A percentile compares a stretch with the other conserved stretches of the same genome.
phyloP scores from a whole-genome alignment of 164 flowering plant species.

The Vitis rotundifolia region DNA sequence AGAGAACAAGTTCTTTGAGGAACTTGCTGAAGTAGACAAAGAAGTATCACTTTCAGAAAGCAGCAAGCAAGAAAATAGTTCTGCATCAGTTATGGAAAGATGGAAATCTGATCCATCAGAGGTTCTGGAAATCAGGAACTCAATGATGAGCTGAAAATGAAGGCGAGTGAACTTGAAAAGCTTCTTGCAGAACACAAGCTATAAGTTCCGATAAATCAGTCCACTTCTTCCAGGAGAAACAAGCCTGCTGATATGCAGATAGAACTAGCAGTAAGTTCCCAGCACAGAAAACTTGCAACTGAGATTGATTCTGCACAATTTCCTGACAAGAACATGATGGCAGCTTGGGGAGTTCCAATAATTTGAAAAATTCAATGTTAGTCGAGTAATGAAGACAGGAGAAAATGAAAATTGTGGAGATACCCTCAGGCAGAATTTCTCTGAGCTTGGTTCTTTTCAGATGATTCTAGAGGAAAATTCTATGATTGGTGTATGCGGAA shows the following conservation, averaged over 20 bases:
- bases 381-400: slow-evolving; percentile 29
- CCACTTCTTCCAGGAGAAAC: slow-evolving; percentile 51
- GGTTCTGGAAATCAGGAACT: slow-evolving; percentile 69
- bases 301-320: slow-evolving; percentile 37
- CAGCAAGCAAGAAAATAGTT: too few species aligned
- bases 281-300: slow-evolving; percentile 24
- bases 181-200: slow-evolving; percentile 96
- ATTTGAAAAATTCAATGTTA: slow-evolving; percentile 29
- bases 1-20: too few species aligned
- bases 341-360: slow-evolving; percentile 35
- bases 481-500: slow-evolving; percentile 82
- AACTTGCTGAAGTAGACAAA: too few species aligned
- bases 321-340: slow-evolving; percentile 25
- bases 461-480: slow-evolving; percentile 72
- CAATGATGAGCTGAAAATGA: slow-evolving; percentile 85
- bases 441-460: slow-evolving; percentile 44
- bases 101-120: too few species aligned
- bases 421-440: slow-evolving; percentile 35
- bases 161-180: slow-evolving; percentile 94
- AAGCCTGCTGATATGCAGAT: slow-evolving; percentile 43
- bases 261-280: slow-evolving; percentile 34
- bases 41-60: too few species aligned
- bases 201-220: slow-evolving; percentile 76
- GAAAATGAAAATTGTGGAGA: slow-evolving; percentile 32
- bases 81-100: too few species aligned